phyloP scores from a whole-genome alignment of 257 asterid genomes.

The Solanum pennellii region DNA sequence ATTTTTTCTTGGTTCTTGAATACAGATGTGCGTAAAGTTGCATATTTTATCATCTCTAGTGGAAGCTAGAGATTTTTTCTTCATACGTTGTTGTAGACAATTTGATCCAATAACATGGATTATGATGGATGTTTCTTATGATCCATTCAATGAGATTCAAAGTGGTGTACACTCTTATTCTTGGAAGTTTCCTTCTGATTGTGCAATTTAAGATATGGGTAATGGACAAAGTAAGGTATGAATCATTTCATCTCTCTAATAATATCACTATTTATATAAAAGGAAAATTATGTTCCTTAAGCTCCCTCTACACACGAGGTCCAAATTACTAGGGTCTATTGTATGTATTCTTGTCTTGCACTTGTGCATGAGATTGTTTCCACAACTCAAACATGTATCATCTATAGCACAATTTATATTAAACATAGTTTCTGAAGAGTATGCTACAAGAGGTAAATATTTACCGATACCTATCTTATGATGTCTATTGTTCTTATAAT shows the following conservation, averaged over 20 bases:
- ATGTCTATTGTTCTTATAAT: not conserved
- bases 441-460: not conserved
- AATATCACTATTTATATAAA: not conserved
- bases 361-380: not conserved
- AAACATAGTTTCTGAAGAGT: not conserved
- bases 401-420: not conserved
- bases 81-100: slow-evolving; percentile 46
- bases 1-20: not conserved
- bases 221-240: slow-evolving; percentile 51
- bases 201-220: slow-evolving; percentile 45
- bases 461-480: not conserved
- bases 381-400: not conserved
- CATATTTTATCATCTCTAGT: not conserved
- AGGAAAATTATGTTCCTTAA: not conserved
- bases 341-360: not conserved
- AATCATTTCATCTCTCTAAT: not conserved
- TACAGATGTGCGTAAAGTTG: slow-evolving; percentile 51
- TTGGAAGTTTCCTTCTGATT: slow-evolving; percentile 71
- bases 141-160: slow-evolving; percentile 22
- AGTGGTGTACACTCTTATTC: slow-evolving; percentile 23
- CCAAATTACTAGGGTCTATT: not conserved
- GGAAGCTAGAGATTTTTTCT: slow-evolving; percentile 51
- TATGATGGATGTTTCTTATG: slow-evolving; percentile 52
- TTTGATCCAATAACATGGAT: slow-evolving; percentile 37
- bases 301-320: not conserved